Base-by-base conservation (phyloP, 805 yeast species). In the Torulaspora gathmanii region DNA sequence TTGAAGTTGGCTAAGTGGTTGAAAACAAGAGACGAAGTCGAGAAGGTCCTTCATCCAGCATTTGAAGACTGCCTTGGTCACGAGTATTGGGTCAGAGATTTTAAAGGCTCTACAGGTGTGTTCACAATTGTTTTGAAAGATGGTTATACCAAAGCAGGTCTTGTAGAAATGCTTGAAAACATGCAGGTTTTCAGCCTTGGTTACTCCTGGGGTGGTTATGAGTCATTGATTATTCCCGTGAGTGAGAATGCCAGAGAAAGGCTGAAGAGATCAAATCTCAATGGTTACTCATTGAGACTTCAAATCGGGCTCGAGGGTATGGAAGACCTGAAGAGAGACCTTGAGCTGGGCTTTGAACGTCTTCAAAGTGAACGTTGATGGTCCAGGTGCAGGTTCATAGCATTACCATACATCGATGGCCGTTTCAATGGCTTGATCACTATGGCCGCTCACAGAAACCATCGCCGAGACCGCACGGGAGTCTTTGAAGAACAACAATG, bases 141-240 rank as follows among this genome's bases (percentile, higher is more conserved):
- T 12, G 43, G 26, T 4, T 39, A 30, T 29, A 22, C 33, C n/a
- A 46, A 28, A 31, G 29, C 31, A 11, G 45, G 31, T 7, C 30
- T 49, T 11, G 43, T 39, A 12, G 27, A 35, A 11, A 46, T 49
- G 48, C 40, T 49, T 20, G 50, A 49, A 19, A 26, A 37, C 11
- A 49, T 44, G 45, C 27, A 23, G n/a, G 25, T 49, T 20, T 49
- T 49, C 31, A 22, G 31, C n/a, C 27, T 49, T 17, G 52, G 52
- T 8, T 49, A 33, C 22, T 49, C 52, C 17, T 49, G 52, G 52
- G 52, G 52, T 9, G 52, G 52, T n/a, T 49, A 49, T 20, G 52
- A 49, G 23, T 38, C 45, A 7, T 36, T 49, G 35, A 29, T 49
- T 8, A 36, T 40, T 7, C 50, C 50, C 5, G 44, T 46, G 4